These are phyloP conservation scores for Tolypocladium guangdongense DNA, from an alignment of 2,329 filamentous ascomycete species.

Conservation along the genomic window DNA sequence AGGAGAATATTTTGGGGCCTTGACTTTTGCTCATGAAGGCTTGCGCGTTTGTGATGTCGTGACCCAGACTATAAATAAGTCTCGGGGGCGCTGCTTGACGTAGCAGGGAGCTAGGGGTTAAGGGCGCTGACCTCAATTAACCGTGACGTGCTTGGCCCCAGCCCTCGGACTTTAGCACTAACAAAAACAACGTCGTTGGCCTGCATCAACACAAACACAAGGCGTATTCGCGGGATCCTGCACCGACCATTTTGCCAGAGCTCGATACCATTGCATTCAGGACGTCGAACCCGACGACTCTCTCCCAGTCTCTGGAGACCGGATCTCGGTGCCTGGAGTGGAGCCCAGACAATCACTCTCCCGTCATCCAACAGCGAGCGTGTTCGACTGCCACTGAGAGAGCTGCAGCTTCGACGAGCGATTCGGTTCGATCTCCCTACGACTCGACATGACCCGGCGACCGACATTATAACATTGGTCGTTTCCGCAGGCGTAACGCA, in stretches of 20 bases:
- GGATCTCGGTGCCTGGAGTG: not conserved
- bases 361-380: not conserved
- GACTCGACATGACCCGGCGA: not conserved
- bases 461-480: not conserved
- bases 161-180: not conserved
- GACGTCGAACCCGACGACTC: not conserved
- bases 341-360: not conserved
- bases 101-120: too few relatives aligned
- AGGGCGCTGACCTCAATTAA: not conserved
- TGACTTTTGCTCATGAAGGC: not conserved
- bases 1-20: too few relatives aligned
- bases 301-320: not conserved
- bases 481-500: not conserved
- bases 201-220: not conserved
- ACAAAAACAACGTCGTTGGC: not conserved
- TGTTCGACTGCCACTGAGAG: not conserved
- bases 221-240: not conserved
- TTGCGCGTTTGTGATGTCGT: not conserved
- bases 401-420: not conserved
- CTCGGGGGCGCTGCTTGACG: not conserved
- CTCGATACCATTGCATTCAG: not conserved
- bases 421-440: not conserved
- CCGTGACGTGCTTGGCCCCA: not conserved
- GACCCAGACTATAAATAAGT: too few relatives aligned
- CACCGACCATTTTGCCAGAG: not conserved